A percentile compares a stretch with the other conserved stretches of the same genome.
Conservation (phyloP, 441 rosid genomes). For the Adansonia grandidieri region DNA sequence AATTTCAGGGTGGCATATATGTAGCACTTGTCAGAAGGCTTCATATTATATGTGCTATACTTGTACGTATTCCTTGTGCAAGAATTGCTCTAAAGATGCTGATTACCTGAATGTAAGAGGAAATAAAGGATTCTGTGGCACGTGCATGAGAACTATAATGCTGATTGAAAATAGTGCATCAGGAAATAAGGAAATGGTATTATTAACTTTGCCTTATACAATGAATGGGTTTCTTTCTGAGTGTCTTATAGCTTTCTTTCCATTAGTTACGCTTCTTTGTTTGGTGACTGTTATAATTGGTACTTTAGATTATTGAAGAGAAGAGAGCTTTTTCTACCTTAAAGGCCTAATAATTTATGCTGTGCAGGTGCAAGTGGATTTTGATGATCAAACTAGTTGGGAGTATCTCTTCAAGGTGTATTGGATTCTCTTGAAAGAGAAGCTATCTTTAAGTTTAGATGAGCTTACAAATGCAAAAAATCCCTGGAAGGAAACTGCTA, state of each 20-base stretch:
- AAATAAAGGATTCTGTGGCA: conserved; percentile 89
- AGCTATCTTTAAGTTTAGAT: conserved; percentile 66
- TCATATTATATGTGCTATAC: conserved; percentile 95
- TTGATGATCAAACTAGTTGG: conserved; percentile 98
- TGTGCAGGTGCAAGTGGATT: conserved; percentile 94
- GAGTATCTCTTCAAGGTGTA: conserved; percentile 98
- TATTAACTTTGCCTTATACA: conserved; percentile 24
- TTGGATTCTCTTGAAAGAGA: conserved; percentile 80
- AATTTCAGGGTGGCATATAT: conserved; percentile 97
- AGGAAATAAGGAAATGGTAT: conserved; percentile 69
- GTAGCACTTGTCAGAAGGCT: conserved; percentile 86
- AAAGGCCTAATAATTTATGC: conserved; percentile 12
- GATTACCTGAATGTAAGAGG: conserved; percentile 80
- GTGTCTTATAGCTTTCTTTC: conserved; percentile 2
- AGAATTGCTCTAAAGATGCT: conserved; percentile 86
- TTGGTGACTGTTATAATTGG: conserved; percentile 1
- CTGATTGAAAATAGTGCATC: conserved; percentile 71
- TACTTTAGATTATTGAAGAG: neutral
- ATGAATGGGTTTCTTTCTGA: neutral
- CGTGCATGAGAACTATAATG: conserved; percentile 88
- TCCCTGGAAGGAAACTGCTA: conserved; percentile 60
- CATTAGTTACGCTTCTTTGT: conserved; percentile 1
- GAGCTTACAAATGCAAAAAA: conserved; percentile 66
- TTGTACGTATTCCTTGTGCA: conserved; percentile 95
- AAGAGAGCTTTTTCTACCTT: neutral